phyloP scores from a whole-genome alignment of 2,329 filamentous ascomycete species.

The Fusarium camptoceras region DNA sequence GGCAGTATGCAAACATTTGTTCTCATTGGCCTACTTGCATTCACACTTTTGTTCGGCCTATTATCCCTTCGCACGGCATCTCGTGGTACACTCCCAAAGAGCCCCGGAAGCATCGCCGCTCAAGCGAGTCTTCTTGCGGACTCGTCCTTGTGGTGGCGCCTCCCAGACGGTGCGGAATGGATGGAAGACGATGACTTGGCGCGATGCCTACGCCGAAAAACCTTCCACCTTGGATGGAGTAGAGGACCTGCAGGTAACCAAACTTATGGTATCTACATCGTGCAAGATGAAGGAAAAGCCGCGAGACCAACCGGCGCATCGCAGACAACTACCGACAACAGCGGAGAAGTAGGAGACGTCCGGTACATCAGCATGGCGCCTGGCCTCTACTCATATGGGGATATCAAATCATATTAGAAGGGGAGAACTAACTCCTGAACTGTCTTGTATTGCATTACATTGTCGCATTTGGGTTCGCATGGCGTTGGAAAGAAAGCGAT shows the following conservation, averaged over 20 bases:
- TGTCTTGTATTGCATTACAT: constrained; percentile 1
- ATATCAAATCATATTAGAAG: constrained; percentile 39
- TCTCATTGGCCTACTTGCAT: constrained; percentile 37
- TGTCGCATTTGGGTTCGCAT: constrained; percentile 21
- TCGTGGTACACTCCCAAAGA: constrained; percentile 42
- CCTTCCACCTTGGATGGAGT: constrained; percentile 45
- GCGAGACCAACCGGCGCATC: constrained; percentile 16
- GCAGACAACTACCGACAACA: constrained; percentile 20
- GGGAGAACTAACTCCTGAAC: constrained; percentile 2
- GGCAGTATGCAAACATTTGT: constrained; percentile 38
- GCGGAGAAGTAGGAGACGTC: constrained; percentile 20
- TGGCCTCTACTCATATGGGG: constrained; percentile 45
- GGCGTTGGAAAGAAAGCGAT: constrained; percentile 35
- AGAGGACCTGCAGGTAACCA: constrained; percentile 31
- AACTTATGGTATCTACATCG: constrained; percentile 45
- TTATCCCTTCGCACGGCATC: constrained; percentile 42
- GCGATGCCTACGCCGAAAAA: constrained; percentile 43
- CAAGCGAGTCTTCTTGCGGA: constrained; percentile 47
- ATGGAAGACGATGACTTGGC: constrained; percentile 45
- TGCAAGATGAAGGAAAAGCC: constrained; percentile 45
- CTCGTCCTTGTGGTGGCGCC: constrained; percentile 46
- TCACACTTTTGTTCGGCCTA: constrained; percentile 39
- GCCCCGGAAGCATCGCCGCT: constrained; percentile 47
- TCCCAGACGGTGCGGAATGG: constrained; percentile 46
- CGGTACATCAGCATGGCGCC: constrained; percentile 46